Evolutionary conservation across 2,329 filamentous ascomycete species (phyloP), one percentile per base, ranked within the genome.

Genomic region (Nigrograna mackinnonii): DNA sequence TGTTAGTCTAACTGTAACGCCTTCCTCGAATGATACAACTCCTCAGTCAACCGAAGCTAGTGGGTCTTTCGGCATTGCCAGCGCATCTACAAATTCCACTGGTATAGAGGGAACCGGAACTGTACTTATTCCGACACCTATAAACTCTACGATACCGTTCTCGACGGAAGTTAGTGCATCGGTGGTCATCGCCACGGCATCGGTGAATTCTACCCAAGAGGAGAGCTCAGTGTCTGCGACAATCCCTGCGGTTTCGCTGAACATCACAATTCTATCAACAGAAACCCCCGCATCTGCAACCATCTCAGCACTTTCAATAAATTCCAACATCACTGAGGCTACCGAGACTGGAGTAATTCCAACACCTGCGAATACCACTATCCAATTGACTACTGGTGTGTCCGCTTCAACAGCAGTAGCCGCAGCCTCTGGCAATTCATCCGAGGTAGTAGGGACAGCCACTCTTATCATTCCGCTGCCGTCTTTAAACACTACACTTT

Each of bases 181-280:
- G 13, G 18, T 21, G 2, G n/a, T 16, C 22, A 16, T 48, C 4
- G 28, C 37, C 12, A 28, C 31, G 12, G 22, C 35, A 12, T 22
- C 44, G 12, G 43, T 31, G 3, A 47, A 47, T 37, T 47, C 47
- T 1, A 49, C 42, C 11, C 11, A 11, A 14, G 14, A 12, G 11
- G 24, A 28, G 14, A 14, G 24, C 11, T 12, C 24, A 28, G 24
- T 11, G 14, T 28, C 24, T 28, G 24, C 14, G 3, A 28, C 24
- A 2, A 28, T 28, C 24, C 24, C 24, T 2, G 24, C 11, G 14
- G 24, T 14, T 28, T 28, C 24, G 11, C 11, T 11, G 11, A 28
- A 28, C 14, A 14, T 28, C 14, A 28, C 24, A 28, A 14, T 26
- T 24, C 22, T 13, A 19, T 35, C 20, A 11, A 37, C 33, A 12